phyloP scores from a whole-genome alignment of 2,329 filamentous ascomycete species.

The Monosporascus sp. region DNA sequence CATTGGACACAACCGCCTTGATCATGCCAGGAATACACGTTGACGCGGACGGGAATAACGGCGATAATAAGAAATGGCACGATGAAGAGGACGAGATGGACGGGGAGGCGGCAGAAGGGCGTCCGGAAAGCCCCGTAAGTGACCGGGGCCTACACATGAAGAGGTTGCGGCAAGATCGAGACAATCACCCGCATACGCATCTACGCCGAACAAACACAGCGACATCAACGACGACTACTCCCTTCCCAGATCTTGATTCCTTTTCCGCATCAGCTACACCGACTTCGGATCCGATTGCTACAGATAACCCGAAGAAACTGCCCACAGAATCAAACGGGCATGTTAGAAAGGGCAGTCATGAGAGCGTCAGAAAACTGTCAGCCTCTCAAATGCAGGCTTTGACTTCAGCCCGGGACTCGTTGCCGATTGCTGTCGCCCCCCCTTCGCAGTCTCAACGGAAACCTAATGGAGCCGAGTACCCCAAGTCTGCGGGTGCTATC shows the following conservation, averaged over 20 bases:
- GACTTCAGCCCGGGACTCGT: slow-evolving; percentile 50
- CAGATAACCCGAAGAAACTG: slow-evolving; percentile 5
- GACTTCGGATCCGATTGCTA: background rate
- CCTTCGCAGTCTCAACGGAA: slow-evolving; percentile 13
- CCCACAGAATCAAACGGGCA: slow-evolving; percentile 14
- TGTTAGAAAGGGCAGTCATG: slow-evolving; percentile 28
- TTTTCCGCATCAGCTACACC: background rate
- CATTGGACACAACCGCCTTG: background rate
- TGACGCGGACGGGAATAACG: background rate
- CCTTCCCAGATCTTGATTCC: background rate
- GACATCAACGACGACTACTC: background rate
- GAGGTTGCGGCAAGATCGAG: background rate
- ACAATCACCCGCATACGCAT: background rate
- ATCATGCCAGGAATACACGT: background rate
- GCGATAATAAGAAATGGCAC: background rate
- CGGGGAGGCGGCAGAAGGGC: background rate
- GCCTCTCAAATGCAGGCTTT: slow-evolving; percentile 55
- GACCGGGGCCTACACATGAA: background rate
- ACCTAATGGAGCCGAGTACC: slow-evolving; percentile 31
- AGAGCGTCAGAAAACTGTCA: slow-evolving; percentile 49
- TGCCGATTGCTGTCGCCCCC: slow-evolving; percentile 46
- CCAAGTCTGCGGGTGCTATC: slow-evolving; percentile 30
- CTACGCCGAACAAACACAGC: background rate
- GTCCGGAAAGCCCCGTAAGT: background rate
- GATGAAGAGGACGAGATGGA: background rate